Evolutionary conservation across 1,284 basidiomycete species (phyloP).

Genomic region (Pulveroboletus sp.): DNA sequence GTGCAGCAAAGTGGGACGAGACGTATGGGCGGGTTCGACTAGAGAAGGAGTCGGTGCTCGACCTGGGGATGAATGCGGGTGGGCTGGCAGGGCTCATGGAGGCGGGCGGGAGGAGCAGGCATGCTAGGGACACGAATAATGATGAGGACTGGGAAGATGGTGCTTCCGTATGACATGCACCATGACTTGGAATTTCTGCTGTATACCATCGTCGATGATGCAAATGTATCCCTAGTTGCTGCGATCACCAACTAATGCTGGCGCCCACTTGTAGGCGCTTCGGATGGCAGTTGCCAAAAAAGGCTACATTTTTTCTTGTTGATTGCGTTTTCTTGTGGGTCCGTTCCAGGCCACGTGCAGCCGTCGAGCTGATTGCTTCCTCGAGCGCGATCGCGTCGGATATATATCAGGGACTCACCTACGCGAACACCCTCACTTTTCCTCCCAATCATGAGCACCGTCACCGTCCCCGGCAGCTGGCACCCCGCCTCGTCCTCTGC

Average conservation of each 20-base stretch:
- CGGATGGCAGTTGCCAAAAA: not conserved
- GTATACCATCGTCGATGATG: not conserved
- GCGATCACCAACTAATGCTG: too few species aligned
- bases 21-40: slow-evolving; percentile 28
- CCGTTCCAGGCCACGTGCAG: not conserved
- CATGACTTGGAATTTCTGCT: not conserved
- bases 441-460: not conserved
- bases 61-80: slow-evolving; percentile 14
- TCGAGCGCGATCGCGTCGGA: not conserved
- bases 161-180: slow-evolving; percentile 9
- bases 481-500: slow-evolving; percentile 5
- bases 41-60: slow-evolving; percentile 26
- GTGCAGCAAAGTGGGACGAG: slow-evolving; percentile 44
- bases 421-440: not conserved
- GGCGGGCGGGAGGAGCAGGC: slow-evolving; percentile 21
- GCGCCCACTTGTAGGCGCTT: not conserved
- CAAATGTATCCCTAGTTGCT: slow-evolving; percentile 10
- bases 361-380: not conserved
- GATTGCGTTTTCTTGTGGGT: not conserved
- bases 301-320: slow-evolving; percentile 1
- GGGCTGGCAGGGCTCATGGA: slow-evolving; percentile 32
- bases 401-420: slow-evolving; percentile 8
- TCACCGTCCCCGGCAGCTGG: slow-evolving; percentile 21
- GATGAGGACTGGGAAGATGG: slow-evolving; percentile 38
- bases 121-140: slow-evolving; percentile 11